Evolutionary conservation across 164 flowering plant species (phyloP), one percentile per base, ranked within the genome.

Genomic region (Santalum album): DNA sequence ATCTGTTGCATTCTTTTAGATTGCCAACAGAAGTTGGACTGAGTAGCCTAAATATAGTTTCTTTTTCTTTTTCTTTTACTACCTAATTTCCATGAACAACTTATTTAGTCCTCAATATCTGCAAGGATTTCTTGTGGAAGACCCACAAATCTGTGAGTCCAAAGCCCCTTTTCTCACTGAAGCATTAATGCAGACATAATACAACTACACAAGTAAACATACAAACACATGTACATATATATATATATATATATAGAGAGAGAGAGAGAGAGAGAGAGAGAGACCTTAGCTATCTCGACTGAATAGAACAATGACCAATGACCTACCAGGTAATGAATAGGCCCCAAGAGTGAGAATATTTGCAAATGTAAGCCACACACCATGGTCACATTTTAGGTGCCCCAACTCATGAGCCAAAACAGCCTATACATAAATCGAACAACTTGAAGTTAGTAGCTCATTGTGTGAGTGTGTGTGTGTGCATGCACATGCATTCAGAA

Each of bases 351-450:
- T 79, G 51, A 92, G 80, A 72, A 92, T 80, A 66, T 92, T 92
- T 21, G 94, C 98, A 75, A 86, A 67, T 45, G 98, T 92, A 59
- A 92, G 82, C 98, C 96, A 89, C 16, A 88, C 87, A 45, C 98
- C 96, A 68, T 92, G 98, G 60, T 92, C 94, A 49, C 98, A 92
- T 77, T 92, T 92, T 69, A 92, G 73, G 75, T 92, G 98, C 57
- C 96, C 98, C 71, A 91, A 66, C 74, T 91, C 98, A 49, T 91
- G 98, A 56, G 98, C 98, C 75, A 88, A 58, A 65, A 91, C 96
- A 75, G 96, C 96, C 98, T 91, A 56, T 20, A 49, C 19, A 63
- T 48, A 19, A 27, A 54, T 42, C 17, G 14, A 47, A 59, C 22
- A 26, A 24, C n/a, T 12, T 1, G 22, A 65, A 35, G 42, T 48